These are phyloP conservation scores for Coemansia sp. DNA, from an alignment of 192 early-diverging fungal genomes.

Conservation along the genomic window DNA sequence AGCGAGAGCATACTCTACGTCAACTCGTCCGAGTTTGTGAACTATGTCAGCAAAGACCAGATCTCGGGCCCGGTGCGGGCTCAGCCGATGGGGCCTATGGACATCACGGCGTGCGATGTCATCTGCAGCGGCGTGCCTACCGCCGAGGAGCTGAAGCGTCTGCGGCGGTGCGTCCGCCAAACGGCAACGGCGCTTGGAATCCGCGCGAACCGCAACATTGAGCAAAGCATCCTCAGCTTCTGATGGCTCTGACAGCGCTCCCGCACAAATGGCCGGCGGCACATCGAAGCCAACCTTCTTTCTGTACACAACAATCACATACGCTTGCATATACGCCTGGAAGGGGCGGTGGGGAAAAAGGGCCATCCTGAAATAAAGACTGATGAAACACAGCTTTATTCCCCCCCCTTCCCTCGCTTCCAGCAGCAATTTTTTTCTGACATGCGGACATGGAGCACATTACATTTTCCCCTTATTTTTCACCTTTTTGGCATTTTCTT, in stretches of 20 bases:
- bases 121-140: slow-evolving; percentile 50
- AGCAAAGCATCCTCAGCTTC: slow-evolving; percentile 39
- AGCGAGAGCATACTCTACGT: slow-evolving; percentile 35
- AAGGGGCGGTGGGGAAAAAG: background rate
- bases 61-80: slow-evolving; percentile 49
- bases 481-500: background rate
- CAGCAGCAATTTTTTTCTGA: background rate
- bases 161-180: slow-evolving; percentile 42
- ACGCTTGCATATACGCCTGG: background rate
- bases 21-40: slow-evolving; percentile 50
- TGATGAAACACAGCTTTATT: slow-evolving; percentile 3
- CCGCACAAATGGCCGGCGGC: too few species aligned
- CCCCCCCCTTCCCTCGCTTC: background rate
- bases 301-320: background rate
- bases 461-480: background rate
- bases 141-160: slow-evolving; percentile 35
- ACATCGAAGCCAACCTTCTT: background rate
- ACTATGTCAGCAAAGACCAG: slow-evolving; percentile 50
- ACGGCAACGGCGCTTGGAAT: slow-evolving; percentile 44
- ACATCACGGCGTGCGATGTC: slow-evolving; percentile 54
- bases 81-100: slow-evolving; percentile 51
- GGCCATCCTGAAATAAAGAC: background rate
- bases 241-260: background rate
- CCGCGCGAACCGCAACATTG: slow-evolving; percentile 50
- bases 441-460: background rate